Evolutionary conservation across 208 protist genomes (phyloP), one percentile per base, ranked within the genome.

Genomic region (Angomonas ambiguus): DNA sequence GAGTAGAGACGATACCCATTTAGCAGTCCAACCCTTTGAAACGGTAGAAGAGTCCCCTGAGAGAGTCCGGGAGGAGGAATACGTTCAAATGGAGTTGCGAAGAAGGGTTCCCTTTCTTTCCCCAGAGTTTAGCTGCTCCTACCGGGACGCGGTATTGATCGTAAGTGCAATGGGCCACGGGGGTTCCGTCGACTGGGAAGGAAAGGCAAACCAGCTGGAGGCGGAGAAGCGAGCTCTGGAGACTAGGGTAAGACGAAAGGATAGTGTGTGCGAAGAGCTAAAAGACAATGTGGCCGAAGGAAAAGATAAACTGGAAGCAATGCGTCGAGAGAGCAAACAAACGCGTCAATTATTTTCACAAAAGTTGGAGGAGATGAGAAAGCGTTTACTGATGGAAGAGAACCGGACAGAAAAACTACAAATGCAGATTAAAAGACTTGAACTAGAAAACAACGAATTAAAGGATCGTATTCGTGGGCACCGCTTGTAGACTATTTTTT

Each of bases 371-470:
- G 82, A 96, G 73, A 71, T 85, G 56, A 73, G 87, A 1, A 85
- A 82, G 51, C 90, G 93, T 51, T 74, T 96, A 33, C 65, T 93
- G n/a, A 49, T 85, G 55, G 87, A 93, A 65, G 87, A 96, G 65
- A 78, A 75, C 28, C 65, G 83, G 6, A 77, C 77, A 2, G 71
- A 93, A 57, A 92, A 89, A 62, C 64, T 93, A 28, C 77, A 84
- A 56, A 66, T 90, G 49, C 76, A 78, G 11, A 85, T 91, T 59
- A 75, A 69, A 28, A 65, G 87, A 45, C 65, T 95, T 27, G 79
- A 91, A 62, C 56, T 77, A 16, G 90, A 96, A 65, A 59, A 91
- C 22, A 82, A 92, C 10, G 57, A 67, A 16, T 67, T 80, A 0
- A 80, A 68, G 74, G 61, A 61, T n/a, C 64, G 70, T n/a, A 31